phyloP scores from a whole-genome alignment of 2,329 filamentous ascomycete species.

The Paracamarosporium sp. region DNA sequence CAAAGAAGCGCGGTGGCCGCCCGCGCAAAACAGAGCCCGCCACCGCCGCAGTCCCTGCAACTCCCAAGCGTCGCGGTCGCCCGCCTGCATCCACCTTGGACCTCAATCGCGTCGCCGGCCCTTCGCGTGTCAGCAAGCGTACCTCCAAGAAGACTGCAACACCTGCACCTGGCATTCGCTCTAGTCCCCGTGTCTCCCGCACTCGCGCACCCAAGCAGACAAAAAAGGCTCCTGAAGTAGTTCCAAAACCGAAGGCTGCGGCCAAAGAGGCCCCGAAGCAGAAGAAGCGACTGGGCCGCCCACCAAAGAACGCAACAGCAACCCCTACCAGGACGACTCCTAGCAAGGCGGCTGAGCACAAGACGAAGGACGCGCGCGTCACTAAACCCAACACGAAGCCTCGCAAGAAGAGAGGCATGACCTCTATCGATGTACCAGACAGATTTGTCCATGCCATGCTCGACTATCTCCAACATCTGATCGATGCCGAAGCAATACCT shows the following conservation, averaged over 20 bases:
- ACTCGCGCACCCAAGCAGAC: conserved; percentile 20
- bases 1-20: conserved; percentile 22
- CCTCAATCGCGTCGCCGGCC: conserved; percentile 23
- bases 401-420: conserved; percentile 36
- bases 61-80: conserved; percentile 20
- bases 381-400: conserved; percentile 17
- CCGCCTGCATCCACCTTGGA: conserved; percentile 12
- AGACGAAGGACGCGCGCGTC: conserved; percentile 17
- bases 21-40: conserved; percentile 15
- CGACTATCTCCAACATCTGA: conserved; percentile 20
- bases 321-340: conserved; percentile 16
- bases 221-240: conserved; percentile 14
- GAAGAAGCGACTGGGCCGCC: conserved; percentile 27
- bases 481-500: background rate
- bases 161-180: conserved; percentile 4
- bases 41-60: conserved; percentile 6
- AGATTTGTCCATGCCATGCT: conserved; percentile 25
- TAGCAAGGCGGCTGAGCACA: conserved; percentile 10
- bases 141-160: conserved; percentile 6
- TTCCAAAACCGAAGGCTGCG: conserved; percentile 4
- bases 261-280: conserved; percentile 9
- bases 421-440: conserved; percentile 34
- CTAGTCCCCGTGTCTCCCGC: conserved; percentile 23
- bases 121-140: conserved; percentile 31
- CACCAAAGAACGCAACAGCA: conserved; percentile 17